Base-by-base conservation (phyloP, 495 filamentous ascomycete genomes). In the Darksidea phi region DNA sequence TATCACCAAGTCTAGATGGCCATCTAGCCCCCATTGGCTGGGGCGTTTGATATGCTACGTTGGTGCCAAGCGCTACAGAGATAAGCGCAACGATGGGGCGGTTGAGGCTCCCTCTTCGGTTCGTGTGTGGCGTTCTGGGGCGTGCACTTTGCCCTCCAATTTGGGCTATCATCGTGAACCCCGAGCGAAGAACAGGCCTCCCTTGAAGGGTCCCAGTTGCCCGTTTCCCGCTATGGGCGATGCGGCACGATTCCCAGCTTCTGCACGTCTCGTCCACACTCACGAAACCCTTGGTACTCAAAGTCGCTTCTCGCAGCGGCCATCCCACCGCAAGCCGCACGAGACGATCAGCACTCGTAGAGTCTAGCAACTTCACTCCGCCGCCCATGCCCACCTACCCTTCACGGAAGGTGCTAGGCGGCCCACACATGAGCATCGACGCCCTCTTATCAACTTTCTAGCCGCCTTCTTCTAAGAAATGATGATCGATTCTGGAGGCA, bases 111-210 rank as follows among this genome's bases (percentile, higher is more conserved):
- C 52, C 46, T 47, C 25, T 54, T 50, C 3, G 47, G 64, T 6
- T 53, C n/a, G 20, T 34, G 52, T 13, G 63, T 63, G 52, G 64
- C 64, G 52, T 67, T 67, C 64, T 57, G 49, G 58, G 36, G 57
- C 32, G 46, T 52, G 50, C 50, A 41, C 46, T 20, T 34, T 38
- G 53, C 37, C 7, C 32, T 46, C 46, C 23, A 41, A 47, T 37
- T 48, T 32, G 52, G 61, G 42, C 54, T 64, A 49, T 59, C 61
- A 63, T 59, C 54, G 54, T 55, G 48, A 20, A 59, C 61, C 23
- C 61, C 61, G 61, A 59, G 42, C 42, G 41, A 41, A 38, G 15
- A 34, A 12, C 24, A 24, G 32, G n/a, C n/a, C n/a, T n/a, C n/a
- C n/a, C n/a, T n/a, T n/a, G n/a, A n/a, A n/a, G n/a, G n/a, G 38